These are phyloP conservation scores for Fusarium cicatricum DNA, from an alignment of 2,329 filamentous ascomycete species.

Conservation along the genomic window DNA sequence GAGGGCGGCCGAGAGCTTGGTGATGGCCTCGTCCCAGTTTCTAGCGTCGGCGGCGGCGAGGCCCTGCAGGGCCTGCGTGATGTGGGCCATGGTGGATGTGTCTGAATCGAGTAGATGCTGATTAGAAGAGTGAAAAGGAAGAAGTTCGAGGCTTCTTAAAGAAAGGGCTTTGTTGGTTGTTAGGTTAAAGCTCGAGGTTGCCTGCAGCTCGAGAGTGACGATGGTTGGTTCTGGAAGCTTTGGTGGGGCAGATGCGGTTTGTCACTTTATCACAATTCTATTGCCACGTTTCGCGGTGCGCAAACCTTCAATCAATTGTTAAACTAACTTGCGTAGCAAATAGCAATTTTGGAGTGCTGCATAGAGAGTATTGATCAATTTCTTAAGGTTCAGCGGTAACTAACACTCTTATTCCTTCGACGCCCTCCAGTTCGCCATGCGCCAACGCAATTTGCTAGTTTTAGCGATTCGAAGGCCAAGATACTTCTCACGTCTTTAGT, in stretches of 20 bases:
- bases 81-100: conserved; percentile 57
- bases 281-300: too few relatives aligned
- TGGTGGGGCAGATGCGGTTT: conserved; percentile 36
- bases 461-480: too few relatives aligned
- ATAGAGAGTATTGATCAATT: too few relatives aligned
- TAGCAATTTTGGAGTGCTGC: too few relatives aligned
- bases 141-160: too few relatives aligned
- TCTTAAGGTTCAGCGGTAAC: too few relatives aligned
- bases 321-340: too few relatives aligned
- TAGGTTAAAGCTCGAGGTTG: neutral
- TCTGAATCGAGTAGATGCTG: neutral
- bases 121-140: neutral
- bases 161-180: neutral
- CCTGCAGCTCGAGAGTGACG: neutral
- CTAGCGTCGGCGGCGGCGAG: conserved; percentile 69
- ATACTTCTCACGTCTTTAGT: too few relatives aligned
- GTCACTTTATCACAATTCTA: neutral
- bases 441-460: too few relatives aligned
- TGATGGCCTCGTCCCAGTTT: conserved; percentile 73
- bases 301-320: too few relatives aligned
- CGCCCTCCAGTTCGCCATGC: too few relatives aligned
- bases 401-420: too few relatives aligned
- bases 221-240: conserved; percentile 47
- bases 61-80: conserved; percentile 64
- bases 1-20: conserved; percentile 73